A percentile compares a stretch with the other conserved stretches of the same genome.
Conservation (phyloP, 495 filamentous ascomycete genomes). For the Staphylotrichum tortipilum region DNA sequence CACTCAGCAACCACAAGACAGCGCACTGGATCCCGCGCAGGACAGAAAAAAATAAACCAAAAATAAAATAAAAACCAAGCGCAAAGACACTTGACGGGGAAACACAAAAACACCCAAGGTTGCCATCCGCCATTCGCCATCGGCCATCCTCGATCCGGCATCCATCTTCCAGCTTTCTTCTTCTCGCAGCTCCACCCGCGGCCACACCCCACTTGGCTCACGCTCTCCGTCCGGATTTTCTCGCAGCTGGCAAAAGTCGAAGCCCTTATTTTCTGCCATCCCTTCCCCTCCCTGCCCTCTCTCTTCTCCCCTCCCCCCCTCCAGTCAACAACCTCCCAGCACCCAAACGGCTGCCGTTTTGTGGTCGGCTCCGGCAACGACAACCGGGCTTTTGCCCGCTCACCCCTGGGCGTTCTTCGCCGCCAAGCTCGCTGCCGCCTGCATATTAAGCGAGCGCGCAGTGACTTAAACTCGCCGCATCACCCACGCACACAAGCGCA, state of each 20-base stretch:
- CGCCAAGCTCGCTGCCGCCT: constrained; percentile 26
- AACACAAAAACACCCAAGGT: no score
- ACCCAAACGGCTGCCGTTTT: constrained; percentile 21
- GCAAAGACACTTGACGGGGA: no score
- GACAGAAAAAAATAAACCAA: neutral
- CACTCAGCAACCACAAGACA: no score
- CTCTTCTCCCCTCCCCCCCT: constrained; percentile 3
- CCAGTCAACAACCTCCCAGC: constrained; percentile 4
- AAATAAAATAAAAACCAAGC: no score
- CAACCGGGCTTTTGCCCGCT: constrained; percentile 23
- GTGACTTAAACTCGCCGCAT: constrained; percentile 16
- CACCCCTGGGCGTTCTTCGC: constrained; percentile 23
- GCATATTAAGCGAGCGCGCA: constrained; percentile 32
- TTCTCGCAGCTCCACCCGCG: constrained; percentile 4
- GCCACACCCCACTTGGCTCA: constrained; percentile 11
- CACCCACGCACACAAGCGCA: constrained; percentile 6
- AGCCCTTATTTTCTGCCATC: constrained; percentile 2
- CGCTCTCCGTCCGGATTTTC: constrained; percentile 8
- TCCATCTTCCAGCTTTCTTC: neutral
- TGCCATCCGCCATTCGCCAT: no score
- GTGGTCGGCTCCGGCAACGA: constrained; percentile 14
- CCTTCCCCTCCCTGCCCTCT: no score
- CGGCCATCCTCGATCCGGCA: neutral
- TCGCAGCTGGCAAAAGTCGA: constrained; percentile 3
- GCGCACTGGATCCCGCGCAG: no score